These are phyloP conservation scores for Xerophyta viscosa DNA, from an alignment of 106 monocot genomes.

Conservation along the genomic window DNA sequence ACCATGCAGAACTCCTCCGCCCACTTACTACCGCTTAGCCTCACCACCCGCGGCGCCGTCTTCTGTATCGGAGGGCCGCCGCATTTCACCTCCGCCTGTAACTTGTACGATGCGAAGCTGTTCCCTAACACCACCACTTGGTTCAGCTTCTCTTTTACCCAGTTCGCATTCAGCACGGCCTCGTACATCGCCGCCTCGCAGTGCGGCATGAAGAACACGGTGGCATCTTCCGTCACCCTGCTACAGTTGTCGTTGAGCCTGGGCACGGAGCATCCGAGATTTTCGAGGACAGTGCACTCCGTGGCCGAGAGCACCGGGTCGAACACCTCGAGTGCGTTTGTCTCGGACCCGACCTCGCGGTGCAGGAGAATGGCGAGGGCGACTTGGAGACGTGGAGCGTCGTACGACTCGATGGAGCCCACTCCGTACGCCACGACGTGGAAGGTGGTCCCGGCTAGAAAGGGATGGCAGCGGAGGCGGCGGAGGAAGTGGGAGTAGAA, in stretches of 20 bases:
- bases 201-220: slow-evolving; percentile 92
- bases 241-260: slow-evolving; percentile 45
- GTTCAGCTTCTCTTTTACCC: slow-evolving; percentile 32
- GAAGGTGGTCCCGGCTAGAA: slow-evolving; percentile 15
- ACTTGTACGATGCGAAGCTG: slow-evolving; percentile 56
- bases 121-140: slow-evolving; percentile 68
- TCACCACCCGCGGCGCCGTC: slow-evolving; percentile 24
- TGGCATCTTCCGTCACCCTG: slow-evolving; percentile 36
- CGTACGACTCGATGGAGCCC: slow-evolving; percentile 65
- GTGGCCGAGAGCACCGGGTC: slow-evolving; percentile 69
- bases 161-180: slow-evolving; percentile 53
- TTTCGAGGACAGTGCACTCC: slow-evolving; percentile 48
- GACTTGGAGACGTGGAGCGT: slow-evolving; percentile 60
- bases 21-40: slow-evolving; percentile 23
- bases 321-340: slow-evolving; percentile 40
- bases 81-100: slow-evolving; percentile 17
- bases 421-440: slow-evolving; percentile 70
- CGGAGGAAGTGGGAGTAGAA: slow-evolving; percentile 47
- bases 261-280: slow-evolving; percentile 36
- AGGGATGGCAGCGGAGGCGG: slow-evolving; percentile 19
- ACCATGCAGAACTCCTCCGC: slow-evolving; percentile 48
- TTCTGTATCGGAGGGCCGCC: slow-evolving; percentile 18
- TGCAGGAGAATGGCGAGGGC: slow-evolving; percentile 52
- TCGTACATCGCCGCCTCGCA: slow-evolving; percentile 78
- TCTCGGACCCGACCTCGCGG: slow-evolving; percentile 21